Base-by-base conservation (phyloP, 768 basidiomycete species). In the Cystobasidium tubakii region DNA sequence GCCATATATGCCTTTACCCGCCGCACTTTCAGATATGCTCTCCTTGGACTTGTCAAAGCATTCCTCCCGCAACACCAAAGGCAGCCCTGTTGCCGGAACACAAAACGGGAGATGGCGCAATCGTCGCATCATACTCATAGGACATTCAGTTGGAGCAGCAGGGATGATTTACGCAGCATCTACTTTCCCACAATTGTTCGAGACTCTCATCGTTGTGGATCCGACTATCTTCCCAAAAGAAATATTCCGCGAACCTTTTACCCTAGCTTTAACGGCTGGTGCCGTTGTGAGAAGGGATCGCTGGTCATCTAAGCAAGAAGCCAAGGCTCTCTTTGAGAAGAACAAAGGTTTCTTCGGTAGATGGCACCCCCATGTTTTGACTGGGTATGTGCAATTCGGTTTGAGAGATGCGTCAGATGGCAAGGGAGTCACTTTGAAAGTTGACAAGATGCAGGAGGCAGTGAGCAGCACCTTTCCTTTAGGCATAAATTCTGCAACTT, bases 81-180 rank as follows among this genome's bases (percentile, higher is more conserved):
- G 25, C 36, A 50, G 53, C 70, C 64, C 62, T 25, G 60, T 67
- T 10, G 29, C 44, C 1, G 39, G 44, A 70, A 27, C 1, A 33
- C 0, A 54, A 65, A 4, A 1, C 46, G 46, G 46, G 21, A 0
- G 25, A 44, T 76, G 75, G 66, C 75, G 76, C 9, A 55, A 53
- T 31, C 70, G 75, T 23, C 70, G 65, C 21, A 77, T 92, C 1
- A 83, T 92, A 25, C 86, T 84, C 3, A 82, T 92, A 1, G 92
- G 91, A 0, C 93, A 96, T 79, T 93, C 91, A 0, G 87, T 90
- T 66, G 90, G 93, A 23, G 92, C 90, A 1, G 88, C 87, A 78
- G 86, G 87, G 1, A 84, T 86, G 88, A 91, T 79, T 78, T 90
- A 84, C 60, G 53, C 69, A 7, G 72, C 64, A 29, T 75, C 66